These are phyloP conservation scores for Candida railenensis DNA, from an alignment of 805 yeast species.

Conservation along the genomic window DNA sequence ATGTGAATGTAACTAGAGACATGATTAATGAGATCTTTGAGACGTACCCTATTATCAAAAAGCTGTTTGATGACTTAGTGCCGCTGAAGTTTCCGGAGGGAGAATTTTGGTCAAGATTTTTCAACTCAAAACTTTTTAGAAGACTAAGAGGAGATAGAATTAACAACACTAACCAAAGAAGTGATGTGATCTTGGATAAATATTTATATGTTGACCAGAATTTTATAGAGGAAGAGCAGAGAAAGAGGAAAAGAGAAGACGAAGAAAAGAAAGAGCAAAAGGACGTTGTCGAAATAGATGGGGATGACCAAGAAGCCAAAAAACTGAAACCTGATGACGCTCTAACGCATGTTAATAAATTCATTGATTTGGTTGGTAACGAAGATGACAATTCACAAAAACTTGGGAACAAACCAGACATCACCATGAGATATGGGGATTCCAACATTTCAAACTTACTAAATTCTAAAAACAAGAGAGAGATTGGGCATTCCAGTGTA, in stretches of 20 bases:
- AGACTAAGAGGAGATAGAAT: slow-evolving; percentile 87
- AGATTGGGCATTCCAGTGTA: slow-evolving; percentile 6
- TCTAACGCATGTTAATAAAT: slow-evolving; percentile 52
- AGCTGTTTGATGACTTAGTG: slow-evolving; percentile 87
- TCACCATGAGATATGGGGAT: slow-evolving; percentile 76
- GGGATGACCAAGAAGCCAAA: slow-evolving; percentile 6
- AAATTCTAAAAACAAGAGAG: slow-evolving; percentile 10
- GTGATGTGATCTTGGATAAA: slow-evolving; percentile 82
- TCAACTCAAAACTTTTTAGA: slow-evolving; percentile 84
- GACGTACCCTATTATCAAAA: slow-evolving; percentile 87
- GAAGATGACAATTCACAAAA: slow-evolving; percentile 74
- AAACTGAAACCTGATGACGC: not conserved
- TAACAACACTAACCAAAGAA: slow-evolving; percentile 65
- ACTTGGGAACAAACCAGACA: slow-evolving; percentile 80
- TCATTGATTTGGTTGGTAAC: slow-evolving; percentile 79
- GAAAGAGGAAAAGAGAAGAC: slow-evolving; percentile 39
- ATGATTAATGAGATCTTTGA: slow-evolving; percentile 86
- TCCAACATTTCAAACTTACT: slow-evolving; percentile 24
- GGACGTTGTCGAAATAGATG: slow-evolving; percentile 35
- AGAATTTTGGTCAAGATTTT: slow-evolving; percentile 95
- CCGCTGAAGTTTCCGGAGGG: slow-evolving; percentile 80
- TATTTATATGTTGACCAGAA: slow-evolving; percentile 73
- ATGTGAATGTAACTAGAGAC: slow-evolving; percentile 88
- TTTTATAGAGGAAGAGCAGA: slow-evolving; percentile 33
- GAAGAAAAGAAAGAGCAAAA: slow-evolving; percentile 34